A percentile compares a stretch with the other conserved stretches of the same genome.
Conservation (phyloP, 306 rosid genomes). For the Rosa multiflora region DNA sequence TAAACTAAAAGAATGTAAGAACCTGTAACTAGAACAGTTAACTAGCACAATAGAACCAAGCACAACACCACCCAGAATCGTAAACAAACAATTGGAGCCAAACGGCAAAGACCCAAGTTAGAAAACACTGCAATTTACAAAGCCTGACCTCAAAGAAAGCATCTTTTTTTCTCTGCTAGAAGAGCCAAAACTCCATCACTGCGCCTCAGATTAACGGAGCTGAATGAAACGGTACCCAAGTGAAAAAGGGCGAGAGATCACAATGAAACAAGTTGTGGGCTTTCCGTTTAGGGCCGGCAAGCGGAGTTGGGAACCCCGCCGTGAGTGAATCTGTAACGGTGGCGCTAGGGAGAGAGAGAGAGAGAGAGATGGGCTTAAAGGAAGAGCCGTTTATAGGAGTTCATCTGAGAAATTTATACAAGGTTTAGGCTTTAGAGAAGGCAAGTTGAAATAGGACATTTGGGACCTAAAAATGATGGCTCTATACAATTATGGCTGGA, state of each 20-base stretch:
- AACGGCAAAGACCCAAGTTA: constrained; percentile 25
- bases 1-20: background rate
- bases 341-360: background rate
- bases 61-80: constrained; percentile 10
- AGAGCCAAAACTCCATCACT: constrained; percentile 27
- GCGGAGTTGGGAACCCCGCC: constrained; percentile 24
- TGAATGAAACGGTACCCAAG: background rate
- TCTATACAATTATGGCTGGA: background rate
- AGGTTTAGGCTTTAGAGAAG: constrained; percentile 10
- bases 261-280: background rate
- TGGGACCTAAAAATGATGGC: background rate
- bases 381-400: background rate
- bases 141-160: constrained; percentile 71
- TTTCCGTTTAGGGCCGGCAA: constrained; percentile 1
- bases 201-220: background rate
- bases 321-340: background rate
- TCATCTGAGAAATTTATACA: constrained; percentile 17
- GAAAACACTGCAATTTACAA: background rate
- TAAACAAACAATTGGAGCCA: background rate
- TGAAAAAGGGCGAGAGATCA: background rate
- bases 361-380: background rate
- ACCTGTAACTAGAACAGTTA: background rate
- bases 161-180: constrained; percentile 49
- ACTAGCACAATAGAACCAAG: constrained; percentile 7
- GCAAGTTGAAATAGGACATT: background rate